Evolutionary conservation across 192 early-diverging fungal species (phyloP).

Genomic region (Coemansia sp.): DNA sequence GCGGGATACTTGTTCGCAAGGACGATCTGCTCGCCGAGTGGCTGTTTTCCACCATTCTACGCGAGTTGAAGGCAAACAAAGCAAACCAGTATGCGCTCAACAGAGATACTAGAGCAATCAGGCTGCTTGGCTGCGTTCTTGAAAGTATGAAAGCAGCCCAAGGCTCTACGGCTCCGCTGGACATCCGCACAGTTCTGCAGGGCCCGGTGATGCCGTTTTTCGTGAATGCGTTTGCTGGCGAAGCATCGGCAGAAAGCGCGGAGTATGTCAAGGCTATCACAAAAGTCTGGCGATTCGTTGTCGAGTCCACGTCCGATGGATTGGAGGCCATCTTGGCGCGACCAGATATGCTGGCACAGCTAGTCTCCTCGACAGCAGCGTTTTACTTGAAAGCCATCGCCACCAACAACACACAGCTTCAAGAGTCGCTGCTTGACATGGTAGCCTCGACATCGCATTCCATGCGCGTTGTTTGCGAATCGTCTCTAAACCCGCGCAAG

Average conservation of each 20-base stretch:
- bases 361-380: constrained; percentile 8
- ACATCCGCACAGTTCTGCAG: constrained; percentile 27
- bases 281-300: constrained; percentile 29
- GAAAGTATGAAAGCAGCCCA: constrained; percentile 21
- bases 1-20: constrained; percentile 32
- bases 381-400: constrained; percentile 9
- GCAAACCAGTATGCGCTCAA: constrained; percentile 14
- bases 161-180: constrained; percentile 7
- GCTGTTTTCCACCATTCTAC: constrained; percentile 44
- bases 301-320: constrained; percentile 26
- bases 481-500: constrained; percentile 34
- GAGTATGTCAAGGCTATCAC: constrained; percentile 18
- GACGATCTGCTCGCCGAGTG: constrained; percentile 46
- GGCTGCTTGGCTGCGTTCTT: constrained; percentile 21
- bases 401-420: background rate
- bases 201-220: constrained; percentile 36
- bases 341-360: constrained; percentile 30
- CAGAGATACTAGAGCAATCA: constrained; percentile 23
- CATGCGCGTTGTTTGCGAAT: constrained; percentile 36
- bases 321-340: constrained; percentile 26
- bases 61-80: constrained; percentile 32
- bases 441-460: constrained; percentile 12
- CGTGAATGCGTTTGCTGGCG: constrained; percentile 22
- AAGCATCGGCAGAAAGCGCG: background rate
- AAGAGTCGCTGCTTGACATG: constrained; percentile 13